phyloP scores from a whole-genome alignment of 1,284 basidiomycete genomes.

The Fomes fomentarius region DNA sequence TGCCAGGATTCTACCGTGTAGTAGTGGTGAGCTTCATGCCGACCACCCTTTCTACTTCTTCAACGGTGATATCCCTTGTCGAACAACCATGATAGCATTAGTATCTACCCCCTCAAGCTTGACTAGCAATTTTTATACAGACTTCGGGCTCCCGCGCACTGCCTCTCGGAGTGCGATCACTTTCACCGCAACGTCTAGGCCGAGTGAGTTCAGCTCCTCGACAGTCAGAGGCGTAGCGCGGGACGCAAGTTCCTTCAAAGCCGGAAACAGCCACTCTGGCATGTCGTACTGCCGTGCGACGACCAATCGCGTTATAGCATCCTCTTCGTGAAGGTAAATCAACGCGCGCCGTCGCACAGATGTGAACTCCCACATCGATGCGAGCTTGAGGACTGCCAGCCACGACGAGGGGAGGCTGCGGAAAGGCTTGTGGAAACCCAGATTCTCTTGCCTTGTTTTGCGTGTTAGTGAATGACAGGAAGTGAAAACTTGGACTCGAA shows the following conservation, averaged over 20 bases:
- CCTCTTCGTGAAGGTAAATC: background rate
- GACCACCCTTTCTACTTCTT: too few relatives aligned
- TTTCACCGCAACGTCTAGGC: background rate
- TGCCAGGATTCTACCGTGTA: too few relatives aligned
- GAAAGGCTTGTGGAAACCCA: background rate
- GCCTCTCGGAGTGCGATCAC: conserved; percentile 2
- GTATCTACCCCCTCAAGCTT: too few relatives aligned
- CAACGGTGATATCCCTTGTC: too few relatives aligned
- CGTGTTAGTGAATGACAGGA: background rate
- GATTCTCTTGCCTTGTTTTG: background rate
- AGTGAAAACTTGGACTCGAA: too few relatives aligned
- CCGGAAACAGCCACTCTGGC: background rate
- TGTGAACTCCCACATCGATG: background rate
- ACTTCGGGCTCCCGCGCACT: too few relatives aligned
- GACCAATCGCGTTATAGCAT: background rate
- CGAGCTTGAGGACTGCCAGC: conserved; percentile 1
- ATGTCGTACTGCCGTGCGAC: background rate
- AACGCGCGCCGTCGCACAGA: background rate
- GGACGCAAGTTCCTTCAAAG: background rate
- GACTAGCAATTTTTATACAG: too few relatives aligned
- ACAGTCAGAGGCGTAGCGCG: background rate
- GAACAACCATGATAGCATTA: too few relatives aligned
- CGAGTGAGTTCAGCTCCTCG: background rate
- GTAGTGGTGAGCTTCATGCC: too few relatives aligned
- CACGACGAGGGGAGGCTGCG: background rate